These are phyloP conservation scores for Eucalyptus cloeziana DNA, from an alignment of 345 rosid genomes.

Conservation along the genomic window DNA sequence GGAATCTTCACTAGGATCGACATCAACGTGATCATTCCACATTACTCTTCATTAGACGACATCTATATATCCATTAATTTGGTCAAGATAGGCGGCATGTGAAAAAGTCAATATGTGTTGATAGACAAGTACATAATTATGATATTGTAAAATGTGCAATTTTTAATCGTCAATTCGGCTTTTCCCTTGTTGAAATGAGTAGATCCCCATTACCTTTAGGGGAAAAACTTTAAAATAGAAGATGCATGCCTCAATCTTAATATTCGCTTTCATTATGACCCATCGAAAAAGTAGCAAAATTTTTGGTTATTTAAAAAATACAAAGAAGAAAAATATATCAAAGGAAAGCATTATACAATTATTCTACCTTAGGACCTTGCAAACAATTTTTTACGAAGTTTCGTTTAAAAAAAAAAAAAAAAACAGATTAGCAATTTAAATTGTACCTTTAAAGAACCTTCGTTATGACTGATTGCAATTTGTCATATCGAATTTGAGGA, in stretches of 20 bases:
- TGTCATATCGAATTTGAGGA: no score
- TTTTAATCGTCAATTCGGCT: background rate
- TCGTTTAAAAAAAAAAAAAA: background rate
- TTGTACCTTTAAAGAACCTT: background rate
- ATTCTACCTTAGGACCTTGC: background rate
- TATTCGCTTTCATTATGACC: background rate
- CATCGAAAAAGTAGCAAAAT: background rate
- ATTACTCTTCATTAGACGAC: background rate
- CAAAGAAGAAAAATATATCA: no score
- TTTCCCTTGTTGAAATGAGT: background rate
- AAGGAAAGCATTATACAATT: background rate
- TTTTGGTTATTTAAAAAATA: background rate
- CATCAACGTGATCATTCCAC: background rate
- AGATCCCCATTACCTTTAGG: background rate
- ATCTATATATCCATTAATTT: background rate
- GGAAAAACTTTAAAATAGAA: background rate
- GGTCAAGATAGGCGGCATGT: background rate
- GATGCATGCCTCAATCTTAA: background rate
- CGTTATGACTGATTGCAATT: no score
- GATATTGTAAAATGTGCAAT: background rate
- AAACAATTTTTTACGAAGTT: background rate
- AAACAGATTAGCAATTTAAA: background rate
- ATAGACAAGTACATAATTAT: no score
- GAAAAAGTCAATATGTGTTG: no score
- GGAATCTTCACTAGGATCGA: background rate